phyloP scores from a whole-genome alignment of 768 basidiomycete genomes.

The Multifurca ochricompacta region DNA sequence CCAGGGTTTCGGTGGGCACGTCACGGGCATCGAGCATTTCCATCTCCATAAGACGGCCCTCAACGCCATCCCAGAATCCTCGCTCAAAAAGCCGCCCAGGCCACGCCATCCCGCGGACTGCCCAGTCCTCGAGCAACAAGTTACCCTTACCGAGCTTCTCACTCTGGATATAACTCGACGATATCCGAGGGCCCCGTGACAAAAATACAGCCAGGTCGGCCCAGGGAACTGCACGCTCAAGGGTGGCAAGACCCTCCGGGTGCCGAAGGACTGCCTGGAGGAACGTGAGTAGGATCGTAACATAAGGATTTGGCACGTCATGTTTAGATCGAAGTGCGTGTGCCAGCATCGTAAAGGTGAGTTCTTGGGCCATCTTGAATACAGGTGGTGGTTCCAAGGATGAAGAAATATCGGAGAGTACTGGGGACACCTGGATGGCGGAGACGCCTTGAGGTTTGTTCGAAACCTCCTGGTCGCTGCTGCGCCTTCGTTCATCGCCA shows the following conservation, averaged over 20 bases:
- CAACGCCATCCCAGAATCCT: conserved; percentile 77
- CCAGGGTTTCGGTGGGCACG: conserved; percentile 46
- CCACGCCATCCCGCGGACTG: conserved; percentile 95
- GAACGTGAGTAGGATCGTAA: conserved; percentile 83
- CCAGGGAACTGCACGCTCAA: conserved; percentile 86
- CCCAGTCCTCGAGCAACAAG: conserved; percentile 87
- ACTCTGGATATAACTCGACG: conserved; percentile 29
- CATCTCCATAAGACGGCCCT: conserved; percentile 40
- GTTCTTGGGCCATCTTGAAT: conserved; percentile 67
- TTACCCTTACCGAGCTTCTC: conserved; percentile 4
- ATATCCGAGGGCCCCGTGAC: conserved; percentile 45
- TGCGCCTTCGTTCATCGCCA: conserved; percentile 33
- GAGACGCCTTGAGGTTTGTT: conserved; percentile 23
- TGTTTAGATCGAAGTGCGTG: conserved; percentile 58
- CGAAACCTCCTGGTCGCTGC: conserved; percentile 22
- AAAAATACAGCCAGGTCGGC: conserved; percentile 60
- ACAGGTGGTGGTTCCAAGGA: conserved; percentile 41
- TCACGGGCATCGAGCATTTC: conserved; percentile 65
- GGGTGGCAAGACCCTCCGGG: conserved; percentile 44
- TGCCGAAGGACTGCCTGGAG: conserved; percentile 70
- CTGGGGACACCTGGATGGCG: conserved; percentile 28
- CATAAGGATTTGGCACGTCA: conserved; percentile 78
- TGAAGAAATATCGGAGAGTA: conserved; percentile 25
- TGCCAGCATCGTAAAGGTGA: conserved; percentile 72
- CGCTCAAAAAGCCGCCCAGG: conserved; percentile 86